Percentiles rank a stretch among this genome's conserved stretches.
phyloP scores from a whole-genome alignment of 805 yeast species.

The Wickerhamiella kazuoi region DNA sequence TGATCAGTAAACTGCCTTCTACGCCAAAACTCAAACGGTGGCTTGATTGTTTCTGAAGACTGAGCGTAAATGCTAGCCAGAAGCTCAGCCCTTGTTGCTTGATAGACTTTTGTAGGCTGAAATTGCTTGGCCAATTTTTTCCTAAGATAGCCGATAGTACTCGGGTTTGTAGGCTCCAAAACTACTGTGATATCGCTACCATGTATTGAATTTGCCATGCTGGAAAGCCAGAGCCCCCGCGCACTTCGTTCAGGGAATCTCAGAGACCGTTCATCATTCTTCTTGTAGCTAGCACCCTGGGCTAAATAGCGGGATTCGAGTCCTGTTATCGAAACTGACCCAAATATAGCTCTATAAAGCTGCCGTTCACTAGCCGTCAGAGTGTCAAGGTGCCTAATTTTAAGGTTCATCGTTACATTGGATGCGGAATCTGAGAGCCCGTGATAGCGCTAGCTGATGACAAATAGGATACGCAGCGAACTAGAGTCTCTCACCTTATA shows the following conservation, averaged over 20 bases:
- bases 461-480: too few relatives aligned
- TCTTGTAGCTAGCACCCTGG: neutral
- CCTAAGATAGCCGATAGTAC: neutral
- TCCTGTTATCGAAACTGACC: conserved; percentile 18
- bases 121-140: neutral
- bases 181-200: neutral
- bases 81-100: neutral
- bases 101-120: neutral
- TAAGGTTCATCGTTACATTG: too few relatives aligned
- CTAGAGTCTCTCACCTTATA: neutral
- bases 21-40: neutral
- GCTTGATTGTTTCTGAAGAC: neutral
- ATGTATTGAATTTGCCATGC: neutral
- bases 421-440: too few relatives aligned
- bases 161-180: neutral
- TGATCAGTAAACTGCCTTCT: too few relatives aligned
- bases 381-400: too few relatives aligned
- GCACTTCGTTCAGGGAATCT: neutral
- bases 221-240: neutral
- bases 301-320: neutral
- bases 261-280: neutral
- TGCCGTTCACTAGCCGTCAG: too few relatives aligned
- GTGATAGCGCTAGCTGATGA: too few relatives aligned
- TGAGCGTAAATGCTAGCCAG: neutral
- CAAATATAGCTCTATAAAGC: too few relatives aligned